phyloP scores from a whole-genome alignment of 306 rosid genomes.

The Prunus salicina region DNA sequence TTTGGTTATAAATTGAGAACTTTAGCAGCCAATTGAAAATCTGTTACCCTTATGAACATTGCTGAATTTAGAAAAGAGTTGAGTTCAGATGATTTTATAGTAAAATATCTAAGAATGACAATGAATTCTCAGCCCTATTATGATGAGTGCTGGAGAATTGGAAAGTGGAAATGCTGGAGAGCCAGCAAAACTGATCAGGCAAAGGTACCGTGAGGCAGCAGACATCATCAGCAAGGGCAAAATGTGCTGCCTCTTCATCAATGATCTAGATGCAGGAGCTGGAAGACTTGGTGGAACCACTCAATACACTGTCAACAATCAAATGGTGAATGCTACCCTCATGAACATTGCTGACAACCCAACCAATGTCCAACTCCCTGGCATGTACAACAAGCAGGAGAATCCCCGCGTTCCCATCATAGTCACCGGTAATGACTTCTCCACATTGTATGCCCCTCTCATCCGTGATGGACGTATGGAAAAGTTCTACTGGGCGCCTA shows the following conservation, averaged over 20 bases:
- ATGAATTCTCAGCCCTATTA: constrained; percentile 55
- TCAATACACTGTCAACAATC: constrained; percentile 78
- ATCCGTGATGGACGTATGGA: constrained; percentile 87
- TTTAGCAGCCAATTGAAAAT: background rate
- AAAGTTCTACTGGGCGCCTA: constrained; percentile 82
- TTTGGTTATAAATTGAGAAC: background rate
- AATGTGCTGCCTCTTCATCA: constrained; percentile 80
- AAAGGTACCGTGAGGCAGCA: constrained; percentile 82
- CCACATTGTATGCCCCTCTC: constrained; percentile 76
- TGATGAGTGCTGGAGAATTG: constrained; percentile 95
- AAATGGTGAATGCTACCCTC: constrained; percentile 80
- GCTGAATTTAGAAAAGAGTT: background rate
- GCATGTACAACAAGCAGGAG: constrained; percentile 75
- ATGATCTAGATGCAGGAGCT: constrained; percentile 83
- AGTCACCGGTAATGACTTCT: constrained; percentile 73
- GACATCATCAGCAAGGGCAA: constrained; percentile 67
- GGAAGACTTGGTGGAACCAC: constrained; percentile 74
- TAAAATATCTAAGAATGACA: background rate
- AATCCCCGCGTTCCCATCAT: constrained; percentile 70
- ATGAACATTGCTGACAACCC: constrained; percentile 86
- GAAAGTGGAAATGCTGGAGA: constrained; percentile 98
- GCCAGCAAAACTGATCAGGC: constrained; percentile 86
- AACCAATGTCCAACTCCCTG: constrained; percentile 74
- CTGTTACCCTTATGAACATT: no score
- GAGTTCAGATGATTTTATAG: background rate